phyloP scores from a whole-genome alignment of 306 rosid species.

The Rosa lucieae region DNA sequence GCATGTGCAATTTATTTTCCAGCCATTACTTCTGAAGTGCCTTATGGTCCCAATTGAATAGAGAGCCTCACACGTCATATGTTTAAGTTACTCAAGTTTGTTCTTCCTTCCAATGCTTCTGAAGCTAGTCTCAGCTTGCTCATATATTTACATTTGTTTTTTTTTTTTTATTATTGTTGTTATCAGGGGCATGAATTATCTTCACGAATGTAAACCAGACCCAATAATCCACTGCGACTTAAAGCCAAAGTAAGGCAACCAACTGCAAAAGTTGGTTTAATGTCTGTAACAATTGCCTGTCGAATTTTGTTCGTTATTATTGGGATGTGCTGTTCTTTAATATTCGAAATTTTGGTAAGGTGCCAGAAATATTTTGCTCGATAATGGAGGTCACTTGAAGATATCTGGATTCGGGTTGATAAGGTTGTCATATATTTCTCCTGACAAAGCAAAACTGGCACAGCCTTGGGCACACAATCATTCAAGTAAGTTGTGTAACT shows the following conservation, averaged over 20 bases:
- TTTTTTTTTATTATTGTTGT: constrained; percentile 30
- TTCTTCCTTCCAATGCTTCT: constrained; percentile 12
- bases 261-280: constrained; percentile 49
- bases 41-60: neutral
- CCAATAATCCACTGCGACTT: constrained; percentile 94
- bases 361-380: constrained; percentile 99
- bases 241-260: constrained; percentile 97
- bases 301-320: constrained; percentile 31
- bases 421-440: constrained; percentile 60
- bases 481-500: constrained; percentile 57
- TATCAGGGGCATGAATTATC: constrained; percentile 98
- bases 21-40: constrained; percentile 13
- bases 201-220: constrained; percentile 98
- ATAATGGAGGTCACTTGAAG: constrained; percentile 92
- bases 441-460: constrained; percentile 63
- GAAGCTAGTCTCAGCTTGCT: constrained; percentile 22
- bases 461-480: constrained; percentile 52
- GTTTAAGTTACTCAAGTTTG: constrained; percentile 14
- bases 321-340: constrained; percentile 64
- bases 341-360: constrained; percentile 86
- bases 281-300: constrained; percentile 29
- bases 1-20: constrained; percentile 49
- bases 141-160: constrained; percentile 23
- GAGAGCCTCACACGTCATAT: neutral
- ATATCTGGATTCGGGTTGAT: constrained; percentile 87